phyloP scores from a whole-genome alignment of 139 green algal species.

The Nannochloris sp. region DNA sequence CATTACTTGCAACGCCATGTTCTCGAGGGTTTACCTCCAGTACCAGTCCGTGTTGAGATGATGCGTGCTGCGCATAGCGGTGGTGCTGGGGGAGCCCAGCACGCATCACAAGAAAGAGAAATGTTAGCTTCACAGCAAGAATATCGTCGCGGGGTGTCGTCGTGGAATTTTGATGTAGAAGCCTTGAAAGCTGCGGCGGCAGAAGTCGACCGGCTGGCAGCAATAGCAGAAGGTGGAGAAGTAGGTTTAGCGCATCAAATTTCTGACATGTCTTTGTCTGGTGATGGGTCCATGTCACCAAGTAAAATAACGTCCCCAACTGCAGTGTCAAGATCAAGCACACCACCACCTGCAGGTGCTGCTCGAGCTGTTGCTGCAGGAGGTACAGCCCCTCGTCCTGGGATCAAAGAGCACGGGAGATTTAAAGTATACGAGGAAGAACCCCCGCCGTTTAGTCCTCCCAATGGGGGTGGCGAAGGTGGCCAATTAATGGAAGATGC shows the following conservation, averaged over 20 bases:
- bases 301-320: too few species aligned
- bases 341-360: neutral
- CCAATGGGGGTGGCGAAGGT: constrained; percentile 15
- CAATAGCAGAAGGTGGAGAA: too few species aligned
- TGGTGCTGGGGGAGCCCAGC: neutral
- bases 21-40: constrained; percentile 67
- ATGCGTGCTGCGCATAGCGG: constrained; percentile 56
- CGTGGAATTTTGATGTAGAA: constrained; percentile 92
- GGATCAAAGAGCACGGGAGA: constrained; percentile 45
- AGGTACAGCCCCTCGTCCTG: neutral
- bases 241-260: constrained; percentile 23
- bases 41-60: constrained; percentile 74
- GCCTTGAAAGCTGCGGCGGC: constrained; percentile 78
- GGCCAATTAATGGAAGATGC: constrained; percentile 33
- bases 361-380: neutral
- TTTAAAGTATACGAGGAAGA: constrained; percentile 69
- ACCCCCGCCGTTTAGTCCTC: constrained; percentile 19
- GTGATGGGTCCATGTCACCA: too few species aligned
- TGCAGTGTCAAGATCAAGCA: too few species aligned
- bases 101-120: constrained; percentile 22
- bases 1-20: constrained; percentile 76
- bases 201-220: constrained; percentile 13
- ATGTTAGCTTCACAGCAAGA: constrained; percentile 54
- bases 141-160: constrained; percentile 72
- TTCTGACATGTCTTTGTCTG: too few species aligned